Evolutionary conservation across 78 protist species (phyloP).

Genomic region (Paratrimastix pyriformis): DNA sequence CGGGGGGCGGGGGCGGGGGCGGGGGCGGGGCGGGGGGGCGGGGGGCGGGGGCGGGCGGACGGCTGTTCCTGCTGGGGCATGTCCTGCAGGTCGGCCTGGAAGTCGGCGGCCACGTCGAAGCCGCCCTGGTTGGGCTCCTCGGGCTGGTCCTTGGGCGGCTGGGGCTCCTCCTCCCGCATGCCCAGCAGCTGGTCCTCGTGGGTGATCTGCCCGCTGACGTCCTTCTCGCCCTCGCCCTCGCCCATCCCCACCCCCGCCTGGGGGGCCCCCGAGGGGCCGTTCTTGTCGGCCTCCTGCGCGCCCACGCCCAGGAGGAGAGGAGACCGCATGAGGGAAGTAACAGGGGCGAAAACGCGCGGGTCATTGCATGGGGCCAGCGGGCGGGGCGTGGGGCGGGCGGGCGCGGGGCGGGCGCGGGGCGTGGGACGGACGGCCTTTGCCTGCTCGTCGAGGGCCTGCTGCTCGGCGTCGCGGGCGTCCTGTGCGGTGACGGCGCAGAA

Average conservation of each 20-base stretch:
- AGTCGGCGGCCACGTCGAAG: slow-evolving; percentile 67
- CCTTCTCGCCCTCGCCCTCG: slow-evolving; percentile 69
- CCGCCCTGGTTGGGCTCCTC: slow-evolving; percentile 28
- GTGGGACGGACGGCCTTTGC: too few species aligned
- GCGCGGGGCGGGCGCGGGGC: too few species aligned
- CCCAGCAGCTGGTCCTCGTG: slow-evolving; percentile 52
- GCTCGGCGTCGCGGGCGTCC: not conserved
- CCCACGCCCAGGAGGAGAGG: too few species aligned
- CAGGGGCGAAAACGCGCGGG: too few species aligned
- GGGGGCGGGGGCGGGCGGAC: too few species aligned
- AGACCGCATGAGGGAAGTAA: too few species aligned
- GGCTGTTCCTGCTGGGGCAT: slow-evolving; percentile 50
- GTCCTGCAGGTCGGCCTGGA: slow-evolving; percentile 73
- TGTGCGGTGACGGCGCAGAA: slow-evolving; percentile 34
- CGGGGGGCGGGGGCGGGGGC: too few species aligned
- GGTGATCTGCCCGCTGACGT: slow-evolving; percentile 60
- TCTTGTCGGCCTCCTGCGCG: too few species aligned
- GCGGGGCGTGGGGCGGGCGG: too few species aligned
- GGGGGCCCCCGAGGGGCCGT: too few species aligned
- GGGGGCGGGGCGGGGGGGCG: too few species aligned
- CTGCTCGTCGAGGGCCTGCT: not conserved
- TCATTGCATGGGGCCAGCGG: too few species aligned
- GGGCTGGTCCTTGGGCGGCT: not conserved
- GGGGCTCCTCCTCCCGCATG: slow-evolving; percentile 24
- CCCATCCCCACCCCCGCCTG: slow-evolving; percentile 74